phyloP scores from a whole-genome alignment of 2,329 filamentous ascomycete genomes.

The Colletotrichum sp. region DNA sequence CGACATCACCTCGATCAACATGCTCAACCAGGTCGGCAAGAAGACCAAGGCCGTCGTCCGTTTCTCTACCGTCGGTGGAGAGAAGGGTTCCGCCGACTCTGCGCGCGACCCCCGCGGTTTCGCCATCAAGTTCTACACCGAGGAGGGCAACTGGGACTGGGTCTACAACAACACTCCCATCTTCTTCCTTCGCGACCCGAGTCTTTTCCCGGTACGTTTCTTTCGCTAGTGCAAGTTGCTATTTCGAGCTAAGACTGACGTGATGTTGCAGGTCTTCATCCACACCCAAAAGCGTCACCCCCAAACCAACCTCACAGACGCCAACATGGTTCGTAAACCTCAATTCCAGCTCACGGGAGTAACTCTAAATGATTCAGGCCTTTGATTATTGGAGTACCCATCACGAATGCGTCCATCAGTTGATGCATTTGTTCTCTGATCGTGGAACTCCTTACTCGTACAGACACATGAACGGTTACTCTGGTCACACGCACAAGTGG shows the following conservation, averaged over 20 bases:
- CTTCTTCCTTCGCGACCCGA: conserved; percentile 78
- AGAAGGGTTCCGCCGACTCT: conserved; percentile 73
- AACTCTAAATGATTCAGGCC: no score
- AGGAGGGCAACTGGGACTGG: conserved; percentile 75
- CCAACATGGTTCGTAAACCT: no score
- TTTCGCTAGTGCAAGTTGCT: no score
- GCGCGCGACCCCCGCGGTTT: conserved; percentile 78
- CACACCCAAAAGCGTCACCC: conserved; percentile 81
- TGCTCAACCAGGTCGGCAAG: conserved; percentile 69
- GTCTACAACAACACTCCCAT: conserved; percentile 80
- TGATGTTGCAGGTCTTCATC: conserved; percentile 54
- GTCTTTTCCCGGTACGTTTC: conserved; percentile 65
- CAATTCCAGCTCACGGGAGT: no score
- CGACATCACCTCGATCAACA: conserved; percentile 58
- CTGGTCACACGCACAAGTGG: conserved; percentile 69
- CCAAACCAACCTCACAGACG: conserved; percentile 70
- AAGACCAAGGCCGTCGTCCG: conserved; percentile 70
- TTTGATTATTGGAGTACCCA: conserved; percentile 36
- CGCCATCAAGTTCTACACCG: conserved; percentile 73
- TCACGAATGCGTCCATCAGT: conserved; percentile 66
- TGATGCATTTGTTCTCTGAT: conserved; percentile 72
- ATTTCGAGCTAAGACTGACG: no score
- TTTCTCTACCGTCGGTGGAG: conserved; percentile 79
- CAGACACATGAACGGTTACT: conserved; percentile 72
- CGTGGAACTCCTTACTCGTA: conserved; percentile 70